Evolutionary conservation across 2,329 filamentous ascomycete genomes (phyloP), one percentile per base, ranked within the genome.

Genomic region (Uncinocarpus reesii): DNA sequence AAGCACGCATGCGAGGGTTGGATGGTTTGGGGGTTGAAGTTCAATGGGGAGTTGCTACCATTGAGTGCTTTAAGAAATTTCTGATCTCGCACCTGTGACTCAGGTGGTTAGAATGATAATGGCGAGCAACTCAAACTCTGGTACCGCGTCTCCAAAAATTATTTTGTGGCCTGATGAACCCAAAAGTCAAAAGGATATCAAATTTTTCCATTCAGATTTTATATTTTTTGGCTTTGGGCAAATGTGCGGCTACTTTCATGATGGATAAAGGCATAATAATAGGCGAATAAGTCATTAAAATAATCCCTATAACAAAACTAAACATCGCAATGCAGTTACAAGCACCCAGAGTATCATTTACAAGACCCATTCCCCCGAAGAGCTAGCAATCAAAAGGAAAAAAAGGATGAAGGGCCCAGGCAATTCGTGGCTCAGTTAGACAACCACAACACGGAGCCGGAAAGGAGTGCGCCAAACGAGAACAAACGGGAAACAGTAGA

Each of bases 321-420:
- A 59, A 60, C 53, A 59, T 59, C 61, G 53, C 60, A 49, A 59
- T 61, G 54, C 42, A 36, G 54, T 36, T 54, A 52, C 54, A 62
- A 64, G 62, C 56, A 63, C 56, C n/a, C 57, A 57, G 58, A 64
- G 60, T 65, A 67, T 67, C 65, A 67, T 68, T 64, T 67, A 68
- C 65, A 68, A 64, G 16, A 15, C 59, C 63, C 64, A 18, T 60
- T 56, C 58, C 57, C 53, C 59, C 55, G 53, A 60, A 54, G 53
- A 38, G 28, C 21, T 38, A 38, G 35, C 37, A 29, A 28, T 37
- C 43, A 36, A n/a, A n/a, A 41, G 24, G 44, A 31, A 47, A 13
- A 20, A 47, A 40, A 29, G 15, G 15, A 24, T 15, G 41, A 24
- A 40, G 42, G 29, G 24, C 18, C 37, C 37, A 36, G 40, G 36